Percentiles rank a stretch among this genome's conserved stretches.
phyloP scores from a whole-genome alignment of 139 green algal species.

The Desmodesmus armatus region DNA sequence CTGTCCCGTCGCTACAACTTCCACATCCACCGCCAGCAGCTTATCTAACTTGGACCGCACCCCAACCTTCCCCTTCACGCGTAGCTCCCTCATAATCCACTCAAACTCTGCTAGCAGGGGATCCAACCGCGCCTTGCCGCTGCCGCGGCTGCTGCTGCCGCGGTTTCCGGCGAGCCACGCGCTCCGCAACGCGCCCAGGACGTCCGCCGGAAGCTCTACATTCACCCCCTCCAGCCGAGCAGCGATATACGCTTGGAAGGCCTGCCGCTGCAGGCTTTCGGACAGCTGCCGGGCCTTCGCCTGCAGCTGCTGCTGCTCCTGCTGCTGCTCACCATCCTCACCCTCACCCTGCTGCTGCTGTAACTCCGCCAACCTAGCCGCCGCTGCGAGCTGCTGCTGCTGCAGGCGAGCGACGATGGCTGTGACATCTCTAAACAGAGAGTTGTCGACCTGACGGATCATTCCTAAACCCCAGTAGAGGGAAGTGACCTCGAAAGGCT shows the following conservation, averaged over 20 bases:
- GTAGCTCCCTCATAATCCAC: constrained; percentile 26
- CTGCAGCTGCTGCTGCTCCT: constrained; percentile 6
- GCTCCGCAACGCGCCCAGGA: not conserved
- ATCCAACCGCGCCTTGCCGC: not conserved
- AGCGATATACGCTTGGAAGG: constrained; percentile 34
- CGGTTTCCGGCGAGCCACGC: constrained; percentile 35
- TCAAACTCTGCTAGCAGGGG: constrained; percentile 19
- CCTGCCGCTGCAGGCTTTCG: constrained; percentile 33
- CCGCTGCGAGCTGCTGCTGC: constrained; percentile 19
- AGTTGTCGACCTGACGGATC: not conserved
- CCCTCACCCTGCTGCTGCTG: constrained; percentile 16
- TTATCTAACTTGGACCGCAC: not conserved
- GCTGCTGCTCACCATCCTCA: too few relatives aligned
- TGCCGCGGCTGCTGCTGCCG: constrained; percentile 17
- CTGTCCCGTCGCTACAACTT: constrained; percentile 15
- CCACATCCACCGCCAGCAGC: constrained; percentile 24
- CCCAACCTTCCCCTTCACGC: not conserved
- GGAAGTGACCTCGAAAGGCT: constrained; percentile 24
- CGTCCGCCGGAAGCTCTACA: not conserved
- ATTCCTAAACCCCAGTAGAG: constrained; percentile 48
- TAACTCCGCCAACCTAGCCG: not conserved
- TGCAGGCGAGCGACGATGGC: not conserved
- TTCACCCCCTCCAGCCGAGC: not conserved
- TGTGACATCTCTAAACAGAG: constrained; percentile 19
- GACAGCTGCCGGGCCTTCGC: constrained; percentile 11